These are phyloP conservation scores for Alternaria sp. DNA, from an alignment of 2,329 filamentous ascomycete species.

Conservation along the genomic window DNA sequence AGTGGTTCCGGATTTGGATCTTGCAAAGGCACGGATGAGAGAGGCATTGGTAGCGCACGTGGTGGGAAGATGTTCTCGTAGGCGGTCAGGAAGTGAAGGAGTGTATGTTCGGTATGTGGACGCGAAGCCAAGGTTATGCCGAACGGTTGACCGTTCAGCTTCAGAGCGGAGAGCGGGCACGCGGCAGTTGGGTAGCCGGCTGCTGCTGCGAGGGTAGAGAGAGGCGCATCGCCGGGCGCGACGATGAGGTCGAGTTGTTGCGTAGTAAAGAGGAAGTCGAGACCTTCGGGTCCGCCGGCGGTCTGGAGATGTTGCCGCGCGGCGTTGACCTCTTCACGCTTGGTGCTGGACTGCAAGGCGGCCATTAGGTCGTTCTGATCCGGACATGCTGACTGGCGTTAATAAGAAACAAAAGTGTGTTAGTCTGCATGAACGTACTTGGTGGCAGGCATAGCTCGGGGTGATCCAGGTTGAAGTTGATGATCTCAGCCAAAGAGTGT, in stretches of 20 bases:
- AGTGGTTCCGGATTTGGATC: constrained; percentile 37
- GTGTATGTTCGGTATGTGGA: constrained; percentile 43
- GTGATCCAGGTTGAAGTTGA: constrained; percentile 51
- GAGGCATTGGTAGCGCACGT: constrained; percentile 42
- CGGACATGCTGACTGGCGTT: constrained; percentile 35
- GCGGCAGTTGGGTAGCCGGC: constrained; percentile 50
- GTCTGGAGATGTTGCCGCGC: constrained; percentile 40
- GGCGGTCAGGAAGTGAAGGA: constrained; percentile 50
- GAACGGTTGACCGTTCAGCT: constrained; percentile 50
- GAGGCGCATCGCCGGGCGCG: constrained; percentile 47
- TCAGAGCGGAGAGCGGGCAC: constrained; percentile 46
- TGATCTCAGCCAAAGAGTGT: constrained; percentile 50
- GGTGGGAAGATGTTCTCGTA: constrained; percentile 50
- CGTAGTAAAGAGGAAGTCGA: constrained; percentile 43
- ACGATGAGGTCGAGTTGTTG: constrained; percentile 46
- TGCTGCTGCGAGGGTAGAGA: constrained; percentile 48
- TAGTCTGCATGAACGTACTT: constrained; percentile 24
- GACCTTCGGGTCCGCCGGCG: constrained; percentile 44
- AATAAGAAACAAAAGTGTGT: neutral
- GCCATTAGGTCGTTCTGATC: constrained; percentile 50
- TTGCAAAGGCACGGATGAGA: constrained; percentile 41
- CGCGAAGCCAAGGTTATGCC: constrained; percentile 46
- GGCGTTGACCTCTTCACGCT: constrained; percentile 38
- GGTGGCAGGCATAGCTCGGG: constrained; percentile 47
- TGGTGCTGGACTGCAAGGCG: constrained; percentile 37